phyloP scores from a whole-genome alignment of 2,329 filamentous ascomycete species.

The Phyllosticta citrichinensis region DNA sequence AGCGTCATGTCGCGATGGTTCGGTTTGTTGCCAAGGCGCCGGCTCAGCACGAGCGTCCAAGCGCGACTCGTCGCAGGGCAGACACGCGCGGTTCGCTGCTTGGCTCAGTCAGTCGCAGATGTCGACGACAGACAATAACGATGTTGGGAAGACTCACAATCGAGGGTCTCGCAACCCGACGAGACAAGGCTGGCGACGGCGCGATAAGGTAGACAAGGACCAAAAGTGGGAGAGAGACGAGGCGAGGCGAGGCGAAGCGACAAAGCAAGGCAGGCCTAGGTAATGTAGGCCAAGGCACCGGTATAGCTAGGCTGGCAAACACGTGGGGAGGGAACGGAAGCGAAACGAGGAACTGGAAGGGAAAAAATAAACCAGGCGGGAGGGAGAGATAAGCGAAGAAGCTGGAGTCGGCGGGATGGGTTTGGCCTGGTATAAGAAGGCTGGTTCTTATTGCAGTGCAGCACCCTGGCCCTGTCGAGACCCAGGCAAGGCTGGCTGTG shows the following conservation, averaged over 20 bases:
- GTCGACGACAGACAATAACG: background rate
- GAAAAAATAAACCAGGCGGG: too few species aligned
- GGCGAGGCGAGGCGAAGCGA: background rate
- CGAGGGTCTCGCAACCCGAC: too few species aligned
- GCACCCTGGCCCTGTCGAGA: too few species aligned
- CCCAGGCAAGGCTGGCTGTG: too few species aligned
- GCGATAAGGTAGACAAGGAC: too few species aligned
- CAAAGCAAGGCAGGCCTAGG: background rate
- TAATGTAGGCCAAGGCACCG: background rate
- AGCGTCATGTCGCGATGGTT: background rate
- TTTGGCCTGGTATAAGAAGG: background rate
- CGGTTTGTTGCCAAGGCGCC: background rate
- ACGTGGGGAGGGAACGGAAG: background rate
- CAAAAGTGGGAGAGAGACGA: too few species aligned
- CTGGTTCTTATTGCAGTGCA: too few species aligned
- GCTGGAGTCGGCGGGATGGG: background rate
- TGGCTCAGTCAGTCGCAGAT: background rate
- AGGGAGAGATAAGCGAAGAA: background rate
- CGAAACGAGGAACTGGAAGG: background rate
- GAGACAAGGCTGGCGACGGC: too few species aligned
- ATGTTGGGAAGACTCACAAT: background rate
- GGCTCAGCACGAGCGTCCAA: constrained; percentile 10
- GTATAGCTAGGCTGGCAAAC: background rate
- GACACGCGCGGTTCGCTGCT: background rate
- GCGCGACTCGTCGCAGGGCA: constrained; percentile 9